Evolutionary conservation across 75 land plant species (phyloP).

Genomic region (Cryptomeria japonica): DNA sequence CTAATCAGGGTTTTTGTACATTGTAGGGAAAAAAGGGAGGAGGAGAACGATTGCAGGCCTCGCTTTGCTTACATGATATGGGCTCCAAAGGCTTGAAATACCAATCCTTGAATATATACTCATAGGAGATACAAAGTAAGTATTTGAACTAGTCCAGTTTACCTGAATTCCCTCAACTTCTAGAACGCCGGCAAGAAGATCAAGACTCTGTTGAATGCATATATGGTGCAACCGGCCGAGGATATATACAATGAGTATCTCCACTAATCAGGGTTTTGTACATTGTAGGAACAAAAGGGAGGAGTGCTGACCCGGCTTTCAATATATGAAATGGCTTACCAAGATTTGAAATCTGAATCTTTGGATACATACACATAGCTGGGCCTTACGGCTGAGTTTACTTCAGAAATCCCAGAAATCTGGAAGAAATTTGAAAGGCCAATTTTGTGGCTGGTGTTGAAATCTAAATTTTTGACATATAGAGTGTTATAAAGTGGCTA

Average conservation of each 20-base stretch:
- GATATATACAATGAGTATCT: background rate
- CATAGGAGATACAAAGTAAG: constrained; percentile 6
- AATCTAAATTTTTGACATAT: background rate
- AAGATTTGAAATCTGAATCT: background rate
- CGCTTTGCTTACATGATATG: background rate
- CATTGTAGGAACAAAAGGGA: background rate
- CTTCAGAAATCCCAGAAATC: background rate
- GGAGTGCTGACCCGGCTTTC: background rate
- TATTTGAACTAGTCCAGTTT: background rate
- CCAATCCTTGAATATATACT: background rate
- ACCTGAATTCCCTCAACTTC: background rate
- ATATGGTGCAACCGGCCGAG: background rate
- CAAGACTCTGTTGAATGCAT: background rate
- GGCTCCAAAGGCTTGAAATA: background rate
- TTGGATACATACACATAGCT: background rate
- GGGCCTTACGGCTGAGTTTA: background rate
- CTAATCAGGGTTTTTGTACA: background rate
- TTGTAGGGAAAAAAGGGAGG: background rate
- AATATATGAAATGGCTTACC: background rate
- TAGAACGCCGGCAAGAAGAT: background rate
- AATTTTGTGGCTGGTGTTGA: background rate
- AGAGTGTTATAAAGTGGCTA: background rate
- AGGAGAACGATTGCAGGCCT: background rate
- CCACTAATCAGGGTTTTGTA: background rate
- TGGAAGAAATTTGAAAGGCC: background rate